Evolutionary conservation across 352 stramenopile genomes (phyloP).

Genomic region (Phytophthora aleatoria): DNA sequence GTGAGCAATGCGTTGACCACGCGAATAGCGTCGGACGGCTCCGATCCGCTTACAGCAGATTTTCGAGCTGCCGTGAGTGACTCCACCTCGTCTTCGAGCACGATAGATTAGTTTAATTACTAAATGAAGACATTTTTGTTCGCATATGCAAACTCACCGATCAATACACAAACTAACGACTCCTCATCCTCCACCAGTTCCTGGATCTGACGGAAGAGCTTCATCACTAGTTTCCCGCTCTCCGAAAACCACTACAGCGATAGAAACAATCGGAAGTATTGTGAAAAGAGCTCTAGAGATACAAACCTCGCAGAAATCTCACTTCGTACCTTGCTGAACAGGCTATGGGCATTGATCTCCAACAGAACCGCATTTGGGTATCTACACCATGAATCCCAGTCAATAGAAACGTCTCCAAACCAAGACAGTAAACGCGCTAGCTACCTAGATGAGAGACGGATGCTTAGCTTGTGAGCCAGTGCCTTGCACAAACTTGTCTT

Average conservation of each 20-base stretch:
- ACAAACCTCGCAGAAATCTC: neutral
- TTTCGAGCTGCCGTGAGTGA: slow-evolving; percentile 87
- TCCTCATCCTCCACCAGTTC: slow-evolving; percentile 91
- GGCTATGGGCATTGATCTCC: slow-evolving; percentile 93
- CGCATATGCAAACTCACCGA: slow-evolving; percentile 49
- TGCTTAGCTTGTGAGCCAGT: slow-evolving; percentile 92
- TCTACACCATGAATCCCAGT: slow-evolving; percentile 28
- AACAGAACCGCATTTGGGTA: slow-evolving; percentile 78
- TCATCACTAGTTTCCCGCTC: slow-evolving; percentile 93
- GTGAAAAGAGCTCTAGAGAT: neutral
- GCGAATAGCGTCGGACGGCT: slow-evolving; percentile 91
- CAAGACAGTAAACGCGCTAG: neutral
- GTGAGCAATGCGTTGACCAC: slow-evolving; percentile 94
- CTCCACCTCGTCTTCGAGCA: slow-evolving; percentile 89
- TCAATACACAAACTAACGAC: slow-evolving; percentile 90
- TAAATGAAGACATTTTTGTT: neutral
- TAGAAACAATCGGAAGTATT: neutral
- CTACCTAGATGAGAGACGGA: slow-evolving; percentile 78
- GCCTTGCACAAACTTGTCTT: slow-evolving; percentile 94
- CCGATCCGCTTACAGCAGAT: slow-evolving; percentile 64
- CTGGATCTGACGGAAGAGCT: slow-evolving; percentile 91
- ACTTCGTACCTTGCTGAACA: slow-evolving; percentile 84
- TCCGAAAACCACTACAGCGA: slow-evolving; percentile 92
- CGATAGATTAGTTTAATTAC: neutral
- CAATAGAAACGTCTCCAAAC: neutral